A percentile compares a stretch with the other conserved stretches of the same genome.
These are phyloP conservation scores for Pythium apleroticum DNA, from an alignment of 352 stramenopile species.

Conservation along the genomic window DNA sequence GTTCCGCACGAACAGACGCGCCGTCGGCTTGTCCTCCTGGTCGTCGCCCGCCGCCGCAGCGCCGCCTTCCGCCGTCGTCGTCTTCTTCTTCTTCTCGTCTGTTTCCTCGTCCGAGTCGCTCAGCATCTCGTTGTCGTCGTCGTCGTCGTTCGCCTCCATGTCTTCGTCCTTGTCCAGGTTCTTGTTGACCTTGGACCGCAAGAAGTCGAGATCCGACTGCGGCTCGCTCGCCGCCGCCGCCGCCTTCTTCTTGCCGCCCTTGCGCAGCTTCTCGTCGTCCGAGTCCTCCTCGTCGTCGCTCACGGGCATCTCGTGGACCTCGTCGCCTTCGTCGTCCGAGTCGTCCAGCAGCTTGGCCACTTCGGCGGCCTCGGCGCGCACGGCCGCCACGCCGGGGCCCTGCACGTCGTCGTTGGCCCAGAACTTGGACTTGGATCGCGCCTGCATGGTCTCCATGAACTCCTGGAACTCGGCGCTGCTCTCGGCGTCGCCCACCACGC, in stretches of 20 bases:
- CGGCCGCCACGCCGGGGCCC: conserved; percentile 30
- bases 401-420: conserved; percentile 91
- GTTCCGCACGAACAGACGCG: conserved; percentile 97
- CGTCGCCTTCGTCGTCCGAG: conserved; percentile 55
- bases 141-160: conserved; percentile 36
- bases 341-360: conserved; percentile 31
- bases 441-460: conserved; percentile 91
- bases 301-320: conserved; percentile 86
- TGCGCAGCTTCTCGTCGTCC: conserved; percentile 26
- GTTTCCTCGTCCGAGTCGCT: conserved; percentile 39
- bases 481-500: conserved; percentile 25
- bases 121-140: conserved; percentile 28
- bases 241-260: conserved; percentile 40
- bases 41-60: conserved; percentile 30
- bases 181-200: conserved; percentile 93
- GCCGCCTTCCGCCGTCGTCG: conserved; percentile 12
- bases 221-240: conserved; percentile 22
- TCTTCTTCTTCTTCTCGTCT: conserved; percentile 39
- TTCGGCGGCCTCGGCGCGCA: conserved; percentile 22
- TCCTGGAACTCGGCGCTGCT: conserved; percentile 74
- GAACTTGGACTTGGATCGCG: conserved; percentile 86
- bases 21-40: conserved; percentile 46
- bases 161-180: conserved; percentile 42
- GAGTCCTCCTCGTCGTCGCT: conserved; percentile 27
- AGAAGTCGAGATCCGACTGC: conserved; percentile 93